A percentile compares a stretch with the other conserved stretches of the same genome.
phyloP scores from a whole-genome alignment of 2,329 filamentous ascomycete species.

The Fusarium sp. region DNA sequence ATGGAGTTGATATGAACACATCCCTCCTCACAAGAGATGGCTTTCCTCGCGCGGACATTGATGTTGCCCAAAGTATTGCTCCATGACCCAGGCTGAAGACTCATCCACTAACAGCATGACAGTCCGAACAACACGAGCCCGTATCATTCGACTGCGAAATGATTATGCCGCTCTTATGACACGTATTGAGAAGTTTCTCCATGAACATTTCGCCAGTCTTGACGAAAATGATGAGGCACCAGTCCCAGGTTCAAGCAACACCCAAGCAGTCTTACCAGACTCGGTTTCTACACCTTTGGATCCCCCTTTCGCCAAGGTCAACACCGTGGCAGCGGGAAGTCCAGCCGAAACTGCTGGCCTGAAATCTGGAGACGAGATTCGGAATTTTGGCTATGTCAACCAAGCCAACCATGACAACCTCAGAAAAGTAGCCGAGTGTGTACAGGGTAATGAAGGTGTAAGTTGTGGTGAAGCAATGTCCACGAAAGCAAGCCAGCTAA shows the following conservation, averaged over 20 bases:
- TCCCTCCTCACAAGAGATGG: constrained; percentile 88
- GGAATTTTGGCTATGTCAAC: constrained; percentile 87
- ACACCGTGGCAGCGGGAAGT: constrained; percentile 81
- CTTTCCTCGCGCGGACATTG: constrained; percentile 92
- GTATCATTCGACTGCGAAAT: constrained; percentile 90
- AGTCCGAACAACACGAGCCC: constrained; percentile 93
- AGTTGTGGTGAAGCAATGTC: constrained; percentile 55
- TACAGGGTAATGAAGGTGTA: constrained; percentile 91
- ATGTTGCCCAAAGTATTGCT: constrained; percentile 86
- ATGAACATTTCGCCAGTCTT: constrained; percentile 86
- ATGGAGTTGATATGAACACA: constrained; percentile 94
- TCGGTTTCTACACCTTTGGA: constrained; percentile 47
- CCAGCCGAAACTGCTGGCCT: constrained; percentile 88
- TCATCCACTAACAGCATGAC: constrained; percentile 32
- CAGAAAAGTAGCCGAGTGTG: constrained; percentile 86
- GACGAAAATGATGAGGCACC: constrained; percentile 61
- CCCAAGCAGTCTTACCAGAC: constrained; percentile 52
- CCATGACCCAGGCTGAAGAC: constrained; percentile 37
- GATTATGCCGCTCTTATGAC: constrained; percentile 93
- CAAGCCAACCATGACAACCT: constrained; percentile 88
- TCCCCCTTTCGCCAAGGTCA: constrained; percentile 85
- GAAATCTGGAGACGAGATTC: constrained; percentile 82
- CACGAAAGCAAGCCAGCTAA: constrained; percentile 42
- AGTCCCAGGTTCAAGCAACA: constrained; percentile 40
- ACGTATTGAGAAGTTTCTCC: constrained; percentile 85